Evolutionary conservation across 1,284 basidiomycete species (phyloP).

Genomic region (Ustilago trichophora): DNA sequence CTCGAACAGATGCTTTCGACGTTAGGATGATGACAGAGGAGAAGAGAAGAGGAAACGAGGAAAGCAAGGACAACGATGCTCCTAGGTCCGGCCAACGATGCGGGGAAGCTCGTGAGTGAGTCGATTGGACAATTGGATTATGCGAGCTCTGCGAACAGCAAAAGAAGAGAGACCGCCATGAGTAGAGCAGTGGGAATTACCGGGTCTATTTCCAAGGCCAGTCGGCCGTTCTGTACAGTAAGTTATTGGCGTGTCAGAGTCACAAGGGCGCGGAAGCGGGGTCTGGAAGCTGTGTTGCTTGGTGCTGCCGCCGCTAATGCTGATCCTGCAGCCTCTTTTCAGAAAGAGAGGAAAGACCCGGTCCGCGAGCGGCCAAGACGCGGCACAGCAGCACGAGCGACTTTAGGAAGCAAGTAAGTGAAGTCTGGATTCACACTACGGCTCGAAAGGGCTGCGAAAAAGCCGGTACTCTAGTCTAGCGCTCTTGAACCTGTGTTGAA

Average conservation of each 20-base stretch:
- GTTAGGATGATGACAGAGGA: slow-evolving; percentile 2
- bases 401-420: too few species aligned
- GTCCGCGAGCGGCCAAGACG: too few species aligned
- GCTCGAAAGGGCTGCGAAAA: slow-evolving; percentile 1
- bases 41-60: too few species aligned
- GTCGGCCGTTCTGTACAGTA: not conserved
- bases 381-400: too few species aligned
- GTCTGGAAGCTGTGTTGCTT: too few species aligned
- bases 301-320: too few species aligned
- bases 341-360: not conserved
- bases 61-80: not conserved
- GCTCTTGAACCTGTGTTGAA: too few species aligned
- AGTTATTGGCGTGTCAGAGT: slow-evolving; percentile 27
- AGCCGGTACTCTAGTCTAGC: slow-evolving; percentile 13
- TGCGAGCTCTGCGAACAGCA: not conserved
- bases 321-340: too few species aligned
- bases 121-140: slow-evolving; percentile 3
- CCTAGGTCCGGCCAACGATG: too few species aligned
- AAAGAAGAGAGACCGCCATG: not conserved
- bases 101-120: slow-evolving; percentile 27
- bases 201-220: not conserved
- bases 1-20: not conserved
- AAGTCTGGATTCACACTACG: not conserved
- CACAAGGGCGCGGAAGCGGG: slow-evolving; percentile 21
- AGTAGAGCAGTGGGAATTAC: too few species aligned